These are phyloP conservation scores for Carex sylvatica DNA, from an alignment of 202 grass and related monocot species.

Conservation along the genomic window DNA sequence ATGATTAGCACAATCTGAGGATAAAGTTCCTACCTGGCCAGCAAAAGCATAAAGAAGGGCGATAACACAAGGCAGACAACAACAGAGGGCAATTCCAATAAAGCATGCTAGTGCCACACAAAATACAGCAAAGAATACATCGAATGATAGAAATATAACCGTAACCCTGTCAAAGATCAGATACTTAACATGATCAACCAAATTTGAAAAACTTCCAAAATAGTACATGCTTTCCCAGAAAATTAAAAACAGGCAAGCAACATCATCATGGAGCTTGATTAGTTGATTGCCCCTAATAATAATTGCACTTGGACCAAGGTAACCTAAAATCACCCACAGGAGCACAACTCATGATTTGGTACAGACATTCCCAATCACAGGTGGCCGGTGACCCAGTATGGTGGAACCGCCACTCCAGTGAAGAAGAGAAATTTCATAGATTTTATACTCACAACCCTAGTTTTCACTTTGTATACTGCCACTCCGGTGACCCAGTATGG, in stretches of 20 bases:
- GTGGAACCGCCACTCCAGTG: neutral
- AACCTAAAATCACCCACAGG: neutral
- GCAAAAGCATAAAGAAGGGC: constrained; percentile 85
- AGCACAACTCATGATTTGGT: neutral
- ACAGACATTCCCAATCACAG: neutral
- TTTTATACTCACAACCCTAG: neutral
- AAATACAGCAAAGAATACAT: constrained; percentile 85
- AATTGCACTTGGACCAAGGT: neutral
- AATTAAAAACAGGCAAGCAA: neutral
- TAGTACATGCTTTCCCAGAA: neutral
- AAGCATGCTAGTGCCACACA: constrained; percentile 83
- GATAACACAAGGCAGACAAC: constrained; percentile 93
- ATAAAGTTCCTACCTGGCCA: constrained; percentile 55
- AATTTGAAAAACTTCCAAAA: neutral
- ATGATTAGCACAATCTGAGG: neutral
- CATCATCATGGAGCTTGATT: neutral
- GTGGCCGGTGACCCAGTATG: neutral
- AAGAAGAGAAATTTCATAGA: neutral
- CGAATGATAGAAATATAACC: constrained; percentile 78
- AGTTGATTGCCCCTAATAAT: neutral
- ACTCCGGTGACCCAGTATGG: too few species aligned
- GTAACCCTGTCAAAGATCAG: constrained; percentile 51
- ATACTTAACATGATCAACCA: neutral
- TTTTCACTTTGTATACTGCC: neutral
- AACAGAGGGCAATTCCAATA: constrained; percentile 91